Evolutionary conservation across 768 basidiomycete species (phyloP).

Genomic region (Tricholoma sp.): DNA sequence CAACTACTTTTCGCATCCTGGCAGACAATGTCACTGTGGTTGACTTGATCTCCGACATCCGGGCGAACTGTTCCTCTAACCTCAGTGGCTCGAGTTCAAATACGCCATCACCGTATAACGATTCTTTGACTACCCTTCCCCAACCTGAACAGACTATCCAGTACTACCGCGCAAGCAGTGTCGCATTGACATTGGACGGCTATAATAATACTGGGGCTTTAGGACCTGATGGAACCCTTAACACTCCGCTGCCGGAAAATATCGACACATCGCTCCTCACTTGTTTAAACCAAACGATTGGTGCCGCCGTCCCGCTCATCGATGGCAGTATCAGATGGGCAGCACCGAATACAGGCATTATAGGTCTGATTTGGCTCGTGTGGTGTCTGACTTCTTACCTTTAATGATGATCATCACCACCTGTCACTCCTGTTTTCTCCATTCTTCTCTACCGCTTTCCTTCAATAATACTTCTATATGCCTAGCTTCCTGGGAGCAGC

Average conservation of each 20-base stretch:
- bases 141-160: constrained; percentile 54
- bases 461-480: no score
- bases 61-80: constrained; percentile 30
- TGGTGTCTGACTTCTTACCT: constrained; percentile 12
- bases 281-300: constrained; percentile 65
- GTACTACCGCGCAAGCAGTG: constrained; percentile 65
- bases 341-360: constrained; percentile 14
- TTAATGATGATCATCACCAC: neutral
- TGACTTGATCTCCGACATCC: constrained; percentile 32
- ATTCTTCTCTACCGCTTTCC: no score
- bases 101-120: constrained; percentile 23
- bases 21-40: constrained; percentile 41
- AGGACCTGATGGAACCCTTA: constrained; percentile 32
- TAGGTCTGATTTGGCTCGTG: constrained; percentile 18
- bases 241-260: constrained; percentile 46
- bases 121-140: constrained; percentile 25
- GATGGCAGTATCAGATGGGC: constrained; percentile 24
- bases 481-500: no score
- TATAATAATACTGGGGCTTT: constrained; percentile 61
- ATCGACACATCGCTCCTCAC: constrained; percentile 45
- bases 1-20: constrained; percentile 36
- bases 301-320: constrained; percentile 50
- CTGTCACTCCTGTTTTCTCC: no score
- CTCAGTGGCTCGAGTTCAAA: constrained; percentile 19
- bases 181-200: constrained; percentile 56